Evolutionary conservation across 2,329 filamentous ascomycete genomes (phyloP), one percentile per base, ranked within the genome.

Genomic region (Botrytis tulipae): DNA sequence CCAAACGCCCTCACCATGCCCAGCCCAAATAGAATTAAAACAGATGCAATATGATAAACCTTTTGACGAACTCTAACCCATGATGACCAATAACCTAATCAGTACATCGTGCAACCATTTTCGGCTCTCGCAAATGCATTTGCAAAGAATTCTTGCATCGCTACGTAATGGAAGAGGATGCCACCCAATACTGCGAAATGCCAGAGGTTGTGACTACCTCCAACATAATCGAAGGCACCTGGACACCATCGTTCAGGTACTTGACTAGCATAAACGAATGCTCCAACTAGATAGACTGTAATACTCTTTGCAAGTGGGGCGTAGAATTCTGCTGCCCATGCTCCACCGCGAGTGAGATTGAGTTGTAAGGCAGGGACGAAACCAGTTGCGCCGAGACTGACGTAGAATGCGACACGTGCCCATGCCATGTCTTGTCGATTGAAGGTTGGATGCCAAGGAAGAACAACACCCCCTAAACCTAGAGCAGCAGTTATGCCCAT

Each of bases 141-240:
- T 7, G 92, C 87, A 80, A 99, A 99, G 83, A 99, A 96, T 73
- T 94, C 89, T 82, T 98, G 93, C 95, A 99, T 98, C 29, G 96
- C 96, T 35, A 88, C 87, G 83, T 98, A 99, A 83, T 99, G 96
- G 82, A 97, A 98, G n/a, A 98, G 83, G 73, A 99, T 99, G 18
- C 96, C 96, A 25, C 95, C 94, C 42, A 99, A 85, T 18, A 99
- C 96, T 12, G 96, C 96, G 48, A 97, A 84, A 83, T 99, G 96
- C 96, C 96, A 99, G 74, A 99, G 90, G 82, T 99, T 99, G 84
- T 99, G 96, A 82, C 93, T 97, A 63, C 94, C 95, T 57, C 96
- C 96, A 59, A 97, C 87, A 81, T 98, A 98, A 83, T 99, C 96
- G 79, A 99, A 99, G 81, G 92, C 89, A 68, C 96, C 96, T 0